Evolutionary conservation across 1,284 basidiomycete genomes (phyloP).

Genomic region (Ustilago loliicola): DNA sequence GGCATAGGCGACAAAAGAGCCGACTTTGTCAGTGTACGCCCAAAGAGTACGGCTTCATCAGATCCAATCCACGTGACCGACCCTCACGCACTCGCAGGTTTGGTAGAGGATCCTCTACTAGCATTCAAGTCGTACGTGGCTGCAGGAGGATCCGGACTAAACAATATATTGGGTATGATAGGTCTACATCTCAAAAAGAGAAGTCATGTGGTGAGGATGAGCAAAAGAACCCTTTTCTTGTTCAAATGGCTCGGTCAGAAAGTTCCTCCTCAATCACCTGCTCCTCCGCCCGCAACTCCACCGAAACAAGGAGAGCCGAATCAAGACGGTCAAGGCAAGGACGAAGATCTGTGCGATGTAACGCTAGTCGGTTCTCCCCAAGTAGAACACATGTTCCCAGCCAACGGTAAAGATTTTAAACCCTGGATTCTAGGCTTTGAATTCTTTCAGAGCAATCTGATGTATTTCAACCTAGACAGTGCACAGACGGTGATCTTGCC

Average conservation of each 20-base stretch:
- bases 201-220: neutral
- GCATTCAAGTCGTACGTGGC: constrained; percentile 23
- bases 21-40: constrained; percentile 4
- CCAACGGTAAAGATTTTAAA: constrained; percentile 25
- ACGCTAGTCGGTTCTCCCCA: constrained; percentile 25
- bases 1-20: constrained; percentile 9
- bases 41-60: no score
- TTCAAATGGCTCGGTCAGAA: neutral
- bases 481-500: constrained; percentile 28
- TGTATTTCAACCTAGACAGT: constrained; percentile 39
- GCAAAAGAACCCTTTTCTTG: neutral
- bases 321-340: no score
- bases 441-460: constrained; percentile 43
- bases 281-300: neutral
- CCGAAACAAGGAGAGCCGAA: neutral
- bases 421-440: constrained; percentile 40
- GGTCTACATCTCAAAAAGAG: neutral
- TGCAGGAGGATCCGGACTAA: neutral
- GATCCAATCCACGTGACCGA: no score
- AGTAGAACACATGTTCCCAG: constrained; percentile 39
- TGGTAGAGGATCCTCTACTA: neutral
- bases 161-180: neutral
- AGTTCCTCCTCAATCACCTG: neutral
- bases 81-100: neutral
- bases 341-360: constrained; percentile 16